Base-by-base conservation (phyloP, 2,329 filamentous ascomycete species). In the Ramularia endophylla region DNA sequence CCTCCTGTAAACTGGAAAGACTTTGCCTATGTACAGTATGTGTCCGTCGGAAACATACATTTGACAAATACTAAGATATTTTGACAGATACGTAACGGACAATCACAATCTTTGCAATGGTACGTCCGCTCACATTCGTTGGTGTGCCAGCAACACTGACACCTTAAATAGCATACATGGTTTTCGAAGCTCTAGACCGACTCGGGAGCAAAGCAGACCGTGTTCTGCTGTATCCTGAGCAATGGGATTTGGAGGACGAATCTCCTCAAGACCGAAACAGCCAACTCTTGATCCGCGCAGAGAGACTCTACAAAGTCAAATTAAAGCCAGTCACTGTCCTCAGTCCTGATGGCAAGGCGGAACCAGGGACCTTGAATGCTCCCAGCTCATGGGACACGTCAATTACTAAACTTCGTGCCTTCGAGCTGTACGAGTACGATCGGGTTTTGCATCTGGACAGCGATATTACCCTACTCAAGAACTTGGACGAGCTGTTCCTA, bases 401-500 rank as follows among this genome's bases (percentile, higher is more conserved):
- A 77, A 77, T 56, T 52, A 81, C 80, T 16, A 86, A 87, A 57
- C 72, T 85, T 25, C 70, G 83, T 15, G 78, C 80, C 2, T 86
- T 85, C 57, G 80, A 80, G 44, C 77, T 83, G 38, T 77, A 75
- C 0, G 69, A 80, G 41, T 85, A 84, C 57, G 62, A 71, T 15
- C 70, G 77, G 28, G 67, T 80, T 16, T 66, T 80, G 25, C 68
- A 73, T 37, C 62, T 80, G 33, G 77, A 86, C 58, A 81, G 80
- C 7, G 82, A 87, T 54, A 69, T 77, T 16, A 75, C 75, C 1
- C 64, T 87, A 3, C 69, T 83, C 8, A 68, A 80, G 44, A 63
- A 70, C 16, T 74, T 87, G 70, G 83, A 87, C 51, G 81, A 86
- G 40, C 70, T 87, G 0, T 87, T 87, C 63, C 72, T 82, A 19